phyloP scores from a whole-genome alignment of 2,329 filamentous ascomycete species.

The Bipolaris cookei region DNA sequence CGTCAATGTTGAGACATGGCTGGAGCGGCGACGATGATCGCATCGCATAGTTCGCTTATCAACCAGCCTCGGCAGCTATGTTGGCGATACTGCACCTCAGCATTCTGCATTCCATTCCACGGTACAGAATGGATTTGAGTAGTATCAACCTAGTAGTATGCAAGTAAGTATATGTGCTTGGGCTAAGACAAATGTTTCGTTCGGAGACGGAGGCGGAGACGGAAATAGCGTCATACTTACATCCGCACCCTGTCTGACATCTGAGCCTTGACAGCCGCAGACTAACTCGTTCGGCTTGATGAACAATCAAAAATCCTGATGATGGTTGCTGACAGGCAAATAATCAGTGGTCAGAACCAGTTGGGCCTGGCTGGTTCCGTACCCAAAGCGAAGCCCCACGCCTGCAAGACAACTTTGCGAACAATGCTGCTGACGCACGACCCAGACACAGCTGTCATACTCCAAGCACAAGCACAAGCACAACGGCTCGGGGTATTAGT shows the following conservation, averaged over 20 bases:
- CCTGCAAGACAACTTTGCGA: constrained; percentile 10
- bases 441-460: constrained; percentile 6
- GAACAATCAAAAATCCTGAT: background rate
- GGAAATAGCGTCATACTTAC: background rate
- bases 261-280: background rate
- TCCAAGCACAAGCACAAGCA: constrained; percentile 7
- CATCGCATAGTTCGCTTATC: constrained; percentile 19
- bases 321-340: background rate
- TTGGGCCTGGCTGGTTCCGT: constrained; percentile 4
- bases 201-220: background rate
- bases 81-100: constrained; percentile 19
- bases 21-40: constrained; percentile 16
- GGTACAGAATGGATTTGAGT: background rate
- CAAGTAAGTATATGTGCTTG: background rate
- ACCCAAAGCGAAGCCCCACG: constrained; percentile 21
- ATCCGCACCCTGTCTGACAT: background rate
- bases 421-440: constrained; percentile 13
- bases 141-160: too few species aligned
- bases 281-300: background rate
- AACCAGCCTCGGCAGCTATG: constrained; percentile 19
- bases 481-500: background rate
- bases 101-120: background rate
- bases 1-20: constrained; percentile 21
- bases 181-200: background rate
- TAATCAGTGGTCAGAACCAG: background rate